Percentiles rank a stretch among this genome's conserved stretches.
These are phyloP conservation scores for Physcomitrellopsis africana DNA, from an alignment of 225 moss, liverwort and hornwort species.

Conservation along the genomic window DNA sequence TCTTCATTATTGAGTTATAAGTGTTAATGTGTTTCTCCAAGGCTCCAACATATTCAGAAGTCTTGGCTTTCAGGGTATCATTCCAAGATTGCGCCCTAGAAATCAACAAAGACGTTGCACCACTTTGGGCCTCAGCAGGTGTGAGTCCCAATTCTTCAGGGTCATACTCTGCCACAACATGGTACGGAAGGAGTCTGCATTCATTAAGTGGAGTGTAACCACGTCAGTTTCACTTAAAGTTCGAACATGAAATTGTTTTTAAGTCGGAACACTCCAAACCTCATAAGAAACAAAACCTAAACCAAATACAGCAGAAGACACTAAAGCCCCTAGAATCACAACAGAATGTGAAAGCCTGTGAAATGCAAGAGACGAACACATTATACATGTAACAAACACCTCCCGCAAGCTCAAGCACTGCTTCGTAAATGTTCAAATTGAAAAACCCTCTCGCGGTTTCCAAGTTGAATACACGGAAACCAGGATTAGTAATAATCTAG, in stretches of 20 bases:
- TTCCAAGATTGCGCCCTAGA: conserved; percentile 39
- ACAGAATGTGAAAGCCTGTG: neutral
- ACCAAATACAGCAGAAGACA: neutral
- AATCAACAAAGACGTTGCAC: conserved; percentile 28
- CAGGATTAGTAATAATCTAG: no score
- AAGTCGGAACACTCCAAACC: neutral
- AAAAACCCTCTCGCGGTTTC: neutral
- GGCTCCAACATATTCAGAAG: conserved; percentile 46
- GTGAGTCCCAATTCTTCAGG: conserved; percentile 38
- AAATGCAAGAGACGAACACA: neutral
- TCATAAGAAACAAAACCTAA: neutral
- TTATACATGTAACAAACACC: neutral
- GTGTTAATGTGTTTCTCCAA: conserved; percentile 55
- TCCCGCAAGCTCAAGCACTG: neutral
- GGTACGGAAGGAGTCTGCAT: no score
- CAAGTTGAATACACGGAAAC: no score
- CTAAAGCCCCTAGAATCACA: neutral
- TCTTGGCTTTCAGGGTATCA: conserved; percentile 47
- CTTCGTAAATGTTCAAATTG: neutral
- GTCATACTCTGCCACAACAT: no score
- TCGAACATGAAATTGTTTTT: neutral
- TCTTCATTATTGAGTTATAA: conserved; percentile 55
- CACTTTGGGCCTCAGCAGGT: conserved; percentile 27
- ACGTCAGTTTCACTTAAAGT: neutral
- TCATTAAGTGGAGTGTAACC: neutral